A percentile compares a stretch with the other conserved stretches of the same genome.
phyloP scores from a whole-genome alignment of 2,329 filamentous ascomycete species.

The Paraphaeosphaeria minitans region DNA sequence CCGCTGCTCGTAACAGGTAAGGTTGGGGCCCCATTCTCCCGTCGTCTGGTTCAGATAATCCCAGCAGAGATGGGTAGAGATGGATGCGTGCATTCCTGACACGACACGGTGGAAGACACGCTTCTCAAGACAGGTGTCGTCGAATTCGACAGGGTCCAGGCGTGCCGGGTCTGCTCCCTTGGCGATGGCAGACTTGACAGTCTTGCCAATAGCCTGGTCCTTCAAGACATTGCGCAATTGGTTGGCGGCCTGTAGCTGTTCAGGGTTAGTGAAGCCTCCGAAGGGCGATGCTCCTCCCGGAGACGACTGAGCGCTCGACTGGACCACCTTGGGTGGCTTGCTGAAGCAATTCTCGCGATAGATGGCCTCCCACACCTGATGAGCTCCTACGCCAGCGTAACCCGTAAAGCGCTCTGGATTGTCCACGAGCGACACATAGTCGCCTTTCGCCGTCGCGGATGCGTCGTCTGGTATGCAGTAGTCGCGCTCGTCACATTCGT shows the following conservation, averaged over 20 bases:
- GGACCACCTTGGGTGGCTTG: conserved; percentile 47
- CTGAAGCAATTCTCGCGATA: conserved; percentile 97
- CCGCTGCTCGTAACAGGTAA: conserved; percentile 85
- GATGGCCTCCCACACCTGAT: conserved; percentile 94
- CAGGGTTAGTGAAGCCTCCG: conserved; percentile 50
- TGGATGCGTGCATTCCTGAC: conserved; percentile 97
- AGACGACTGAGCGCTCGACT: conserved; percentile 43
- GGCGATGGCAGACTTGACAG: conserved; percentile 62
- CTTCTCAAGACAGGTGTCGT: conserved; percentile 96
- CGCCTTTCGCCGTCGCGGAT: conserved; percentile 81
- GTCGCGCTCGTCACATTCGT: conserved; percentile 94
- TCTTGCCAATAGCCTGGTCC: conserved; percentile 64
- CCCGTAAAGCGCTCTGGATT: conserved; percentile 97
- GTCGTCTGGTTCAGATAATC: conserved; percentile 95
- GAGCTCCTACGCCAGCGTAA: conserved; percentile 81
- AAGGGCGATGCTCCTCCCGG: conserved; percentile 47
- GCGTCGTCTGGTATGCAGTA: conserved; percentile 98
- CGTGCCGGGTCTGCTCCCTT: conserved; percentile 62
- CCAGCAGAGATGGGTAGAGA: conserved; percentile 94
- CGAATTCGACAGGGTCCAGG: conserved; percentile 71
- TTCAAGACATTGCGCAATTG: conserved; percentile 66
- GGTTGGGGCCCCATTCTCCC: conserved; percentile 88
- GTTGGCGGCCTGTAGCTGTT: conserved; percentile 60
- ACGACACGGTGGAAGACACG: conserved; percentile 96
- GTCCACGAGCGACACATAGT: conserved; percentile 92